These are phyloP conservation scores for Botrytis squamosa DNA, from an alignment of 2,329 filamentous ascomycete species.

Conservation along the genomic window DNA sequence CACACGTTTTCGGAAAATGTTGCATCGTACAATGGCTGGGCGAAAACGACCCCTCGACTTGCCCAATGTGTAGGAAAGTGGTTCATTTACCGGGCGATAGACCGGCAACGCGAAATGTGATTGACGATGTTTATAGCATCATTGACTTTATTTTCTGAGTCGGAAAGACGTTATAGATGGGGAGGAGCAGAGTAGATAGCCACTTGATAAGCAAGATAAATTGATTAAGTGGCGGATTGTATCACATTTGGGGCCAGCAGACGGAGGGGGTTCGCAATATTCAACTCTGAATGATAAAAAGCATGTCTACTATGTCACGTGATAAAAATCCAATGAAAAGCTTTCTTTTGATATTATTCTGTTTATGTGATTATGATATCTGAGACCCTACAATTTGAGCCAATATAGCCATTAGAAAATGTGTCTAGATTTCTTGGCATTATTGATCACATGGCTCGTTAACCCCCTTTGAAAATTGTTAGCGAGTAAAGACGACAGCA, in stretches of 20 bases:
- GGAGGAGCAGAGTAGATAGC: fast-evolving
- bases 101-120: background rate
- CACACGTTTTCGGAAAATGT: background rate
- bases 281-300: no score
- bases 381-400: background rate
- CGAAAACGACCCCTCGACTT: background rate
- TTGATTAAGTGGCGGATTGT: background rate
- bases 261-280: background rate
- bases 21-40: background rate
- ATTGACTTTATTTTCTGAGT: background rate
- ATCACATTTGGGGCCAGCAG: fast-evolving
- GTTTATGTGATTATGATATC: background rate
- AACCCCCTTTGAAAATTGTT: background rate
- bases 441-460: background rate
- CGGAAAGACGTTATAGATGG: fast-evolving
- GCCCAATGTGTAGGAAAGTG: background rate
- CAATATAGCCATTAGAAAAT: background rate
- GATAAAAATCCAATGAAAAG: background rate
- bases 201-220: background rate
- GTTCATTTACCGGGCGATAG: background rate
- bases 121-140: background rate
- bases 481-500: background rate
- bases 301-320: fast-evolving
- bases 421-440: background rate
- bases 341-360: background rate